phyloP scores from a whole-genome alignment of 192 early-diverging fungal genomes.

The Oehlia diaphana region DNA sequence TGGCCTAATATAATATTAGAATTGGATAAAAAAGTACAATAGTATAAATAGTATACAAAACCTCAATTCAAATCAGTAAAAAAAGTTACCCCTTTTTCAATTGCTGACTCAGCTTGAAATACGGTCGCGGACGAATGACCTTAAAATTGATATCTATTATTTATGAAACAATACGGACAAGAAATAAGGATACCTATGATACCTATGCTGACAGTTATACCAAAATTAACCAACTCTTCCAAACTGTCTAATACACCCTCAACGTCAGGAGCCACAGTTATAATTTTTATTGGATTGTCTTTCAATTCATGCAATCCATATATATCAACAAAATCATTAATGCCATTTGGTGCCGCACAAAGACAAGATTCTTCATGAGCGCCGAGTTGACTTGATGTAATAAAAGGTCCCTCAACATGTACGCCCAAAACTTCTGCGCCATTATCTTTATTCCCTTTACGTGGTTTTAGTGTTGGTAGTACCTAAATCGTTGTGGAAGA shows the following conservation, averaged over 20 bases:
- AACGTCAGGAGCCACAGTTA: slow-evolving; percentile 80
- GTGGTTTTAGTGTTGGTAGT: slow-evolving; percentile 60
- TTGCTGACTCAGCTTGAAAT: slow-evolving; percentile 60
- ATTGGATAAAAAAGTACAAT: neutral
- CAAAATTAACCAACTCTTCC: slow-evolving; percentile 59
- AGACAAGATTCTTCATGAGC: slow-evolving; percentile 70
- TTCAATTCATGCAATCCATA: slow-evolving; percentile 54
- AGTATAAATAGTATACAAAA: neutral
- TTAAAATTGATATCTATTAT: neutral
- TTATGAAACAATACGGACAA: neutral
- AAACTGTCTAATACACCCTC: slow-evolving; percentile 69
- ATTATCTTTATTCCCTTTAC: slow-evolving; percentile 56
- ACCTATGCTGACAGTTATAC: slow-evolving; percentile 68
- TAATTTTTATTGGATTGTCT: slow-evolving; percentile 60
- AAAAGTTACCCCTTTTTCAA: slow-evolving; percentile 54
- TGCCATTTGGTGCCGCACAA: slow-evolving; percentile 59
- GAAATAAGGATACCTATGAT: neutral
- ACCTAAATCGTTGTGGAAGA: slow-evolving; percentile 31
- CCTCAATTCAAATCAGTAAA: neutral
- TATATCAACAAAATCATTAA: slow-evolving; percentile 63
- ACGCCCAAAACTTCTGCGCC: slow-evolving; percentile 73
- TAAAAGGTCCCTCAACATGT: slow-evolving; percentile 65
- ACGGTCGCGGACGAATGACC: slow-evolving; percentile 70
- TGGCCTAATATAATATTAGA: slow-evolving; percentile 25
- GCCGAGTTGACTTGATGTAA: slow-evolving; percentile 71